Evolutionary conservation across 768 basidiomycete species (phyloP).

Genomic region (Trametes elegans): DNA sequence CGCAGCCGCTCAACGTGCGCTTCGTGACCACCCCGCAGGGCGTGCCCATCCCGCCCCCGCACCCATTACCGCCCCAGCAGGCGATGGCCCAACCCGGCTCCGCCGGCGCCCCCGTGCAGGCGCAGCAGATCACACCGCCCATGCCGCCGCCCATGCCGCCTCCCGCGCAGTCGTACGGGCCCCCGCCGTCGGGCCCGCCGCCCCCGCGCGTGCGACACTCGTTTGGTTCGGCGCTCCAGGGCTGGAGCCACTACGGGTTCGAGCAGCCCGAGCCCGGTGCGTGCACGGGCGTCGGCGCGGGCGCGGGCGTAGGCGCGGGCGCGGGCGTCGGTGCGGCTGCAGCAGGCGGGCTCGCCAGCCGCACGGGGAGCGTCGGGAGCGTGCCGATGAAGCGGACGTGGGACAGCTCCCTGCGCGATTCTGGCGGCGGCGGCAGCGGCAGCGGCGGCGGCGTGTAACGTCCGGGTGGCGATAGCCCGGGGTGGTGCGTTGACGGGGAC

Average conservation of each 20-base stretch:
- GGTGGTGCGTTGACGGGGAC: not conserved
- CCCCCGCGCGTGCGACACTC: constrained; percentile 1
- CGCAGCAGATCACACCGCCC: not conserved
- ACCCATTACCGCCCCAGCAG: not conserved
- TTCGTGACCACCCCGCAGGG: constrained; percentile 10
- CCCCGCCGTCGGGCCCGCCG: not conserved
- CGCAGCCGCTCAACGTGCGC: constrained; percentile 14
- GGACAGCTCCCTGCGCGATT: constrained; percentile 8
- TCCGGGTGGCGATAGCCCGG: too few relatives aligned
- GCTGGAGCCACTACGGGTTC: constrained; percentile 12
- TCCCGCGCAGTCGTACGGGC: not conserved
- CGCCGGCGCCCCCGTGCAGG: not conserved
- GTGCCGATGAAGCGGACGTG: constrained; percentile 16
- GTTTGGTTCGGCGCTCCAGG: constrained; percentile 17
- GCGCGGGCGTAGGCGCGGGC: not conserved
- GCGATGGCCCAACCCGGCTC: not conserved
- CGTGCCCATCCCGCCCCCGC: not conserved
- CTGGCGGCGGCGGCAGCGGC: constrained; percentile 12
- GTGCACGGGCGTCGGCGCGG: not conserved
- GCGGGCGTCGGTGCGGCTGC: not conserved
- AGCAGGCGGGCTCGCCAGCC: not conserved
- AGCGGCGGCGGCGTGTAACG: constrained; percentile 2
- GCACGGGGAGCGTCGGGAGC: not conserved
- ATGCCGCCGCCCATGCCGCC: not conserved
- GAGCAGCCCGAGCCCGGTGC: not conserved